Percentiles rank a stretch among this genome's conserved stretches.
phyloP scores from a whole-genome alignment of 2,329 filamentous ascomycete genomes.

The Chalaropsis ovoidea region DNA sequence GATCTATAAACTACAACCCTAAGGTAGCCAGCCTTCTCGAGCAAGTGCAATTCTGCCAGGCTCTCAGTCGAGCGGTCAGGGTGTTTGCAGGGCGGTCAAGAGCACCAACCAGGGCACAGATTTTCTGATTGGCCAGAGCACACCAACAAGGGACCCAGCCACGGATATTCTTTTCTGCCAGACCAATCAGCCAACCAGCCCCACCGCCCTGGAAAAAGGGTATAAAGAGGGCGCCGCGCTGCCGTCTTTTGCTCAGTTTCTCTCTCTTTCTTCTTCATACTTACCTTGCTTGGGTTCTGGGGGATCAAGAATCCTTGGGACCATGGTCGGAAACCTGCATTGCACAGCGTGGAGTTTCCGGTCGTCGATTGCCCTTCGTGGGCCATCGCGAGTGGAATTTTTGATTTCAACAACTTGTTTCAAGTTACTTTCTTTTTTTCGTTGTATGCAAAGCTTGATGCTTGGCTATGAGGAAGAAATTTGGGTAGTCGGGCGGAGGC shows the following conservation, averaged over 20 bases:
- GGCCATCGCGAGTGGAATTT: conserved; percentile 26
- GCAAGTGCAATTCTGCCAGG: background rate
- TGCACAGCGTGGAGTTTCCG: conserved; percentile 26
- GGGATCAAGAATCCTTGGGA: conserved; percentile 25
- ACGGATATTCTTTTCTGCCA: background rate
- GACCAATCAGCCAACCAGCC: conserved; percentile 5
- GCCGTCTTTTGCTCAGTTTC: conserved; percentile 20
- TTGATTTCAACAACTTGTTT: conserved; percentile 21
- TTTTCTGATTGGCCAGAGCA: background rate
- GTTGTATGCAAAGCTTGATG: conserved; percentile 20
- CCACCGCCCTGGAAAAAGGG: background rate
- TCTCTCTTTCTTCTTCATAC: conserved; percentile 24
- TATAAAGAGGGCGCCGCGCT: conserved; percentile 20
- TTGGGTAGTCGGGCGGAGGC: too few species aligned
- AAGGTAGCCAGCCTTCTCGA: too few species aligned
- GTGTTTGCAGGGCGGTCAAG: background rate
- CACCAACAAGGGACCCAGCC: background rate
- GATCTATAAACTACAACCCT: background rate
- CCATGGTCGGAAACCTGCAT: conserved; percentile 26
- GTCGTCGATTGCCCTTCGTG: conserved; percentile 26
- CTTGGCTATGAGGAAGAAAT: conserved; percentile 24
- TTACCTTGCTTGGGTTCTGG: conserved; percentile 26
- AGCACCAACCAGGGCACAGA: background rate
- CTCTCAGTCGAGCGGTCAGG: background rate
- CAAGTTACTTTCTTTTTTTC: conserved; percentile 22